Evolutionary conservation across 2,329 filamentous ascomycete genomes (phyloP).

Genomic region (Pseudogymnoascus sp.): DNA sequence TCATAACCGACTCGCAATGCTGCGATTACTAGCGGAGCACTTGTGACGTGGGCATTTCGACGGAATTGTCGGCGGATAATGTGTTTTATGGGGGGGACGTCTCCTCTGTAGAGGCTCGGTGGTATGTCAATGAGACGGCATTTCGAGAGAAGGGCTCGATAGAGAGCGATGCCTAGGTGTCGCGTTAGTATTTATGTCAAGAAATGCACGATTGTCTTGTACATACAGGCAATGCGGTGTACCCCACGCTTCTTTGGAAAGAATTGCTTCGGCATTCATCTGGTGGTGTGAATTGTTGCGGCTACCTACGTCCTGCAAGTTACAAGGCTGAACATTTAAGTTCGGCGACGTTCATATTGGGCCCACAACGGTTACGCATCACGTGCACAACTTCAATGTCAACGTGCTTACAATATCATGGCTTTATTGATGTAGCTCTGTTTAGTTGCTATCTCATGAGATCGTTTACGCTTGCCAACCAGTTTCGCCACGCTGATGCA

Average conservation of each 20-base stretch:
- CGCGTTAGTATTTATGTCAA: not conserved
- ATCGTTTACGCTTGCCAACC: conserved; percentile 13
- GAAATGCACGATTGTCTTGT: not conserved
- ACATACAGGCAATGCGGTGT: conserved; percentile 44
- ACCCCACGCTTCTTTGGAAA: conserved; percentile 38
- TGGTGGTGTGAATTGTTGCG: conserved; percentile 9
- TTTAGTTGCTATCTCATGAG: conserved; percentile 9
- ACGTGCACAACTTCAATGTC: conserved; percentile 6
- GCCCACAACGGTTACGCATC: not conserved
- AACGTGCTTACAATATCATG: not conserved
- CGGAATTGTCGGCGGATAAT: conserved; percentile 55
- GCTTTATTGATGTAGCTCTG: conserved; percentile 7
- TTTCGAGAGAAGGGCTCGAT: conserved; percentile 58
- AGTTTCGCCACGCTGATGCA: conserved; percentile 31
- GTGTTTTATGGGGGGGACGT: conserved; percentile 42
- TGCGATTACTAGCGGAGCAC: conserved; percentile 50
- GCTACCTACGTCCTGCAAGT: not conserved
- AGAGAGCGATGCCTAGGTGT: conserved; percentile 57
- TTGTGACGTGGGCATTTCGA: conserved; percentile 49
- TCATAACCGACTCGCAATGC: conserved; percentile 63
- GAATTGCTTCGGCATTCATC: conserved; percentile 37
- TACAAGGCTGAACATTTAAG: conserved; percentile 2
- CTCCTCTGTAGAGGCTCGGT: conserved; percentile 31
- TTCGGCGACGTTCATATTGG: not conserved
- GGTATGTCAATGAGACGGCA: conserved; percentile 46